A percentile compares a stretch with the other conserved stretches of the same genome.
These are phyloP conservation scores for Quambalaria eucalypti DNA, from an alignment of 1,284 basidiomycete species.

Conservation along the genomic window DNA sequence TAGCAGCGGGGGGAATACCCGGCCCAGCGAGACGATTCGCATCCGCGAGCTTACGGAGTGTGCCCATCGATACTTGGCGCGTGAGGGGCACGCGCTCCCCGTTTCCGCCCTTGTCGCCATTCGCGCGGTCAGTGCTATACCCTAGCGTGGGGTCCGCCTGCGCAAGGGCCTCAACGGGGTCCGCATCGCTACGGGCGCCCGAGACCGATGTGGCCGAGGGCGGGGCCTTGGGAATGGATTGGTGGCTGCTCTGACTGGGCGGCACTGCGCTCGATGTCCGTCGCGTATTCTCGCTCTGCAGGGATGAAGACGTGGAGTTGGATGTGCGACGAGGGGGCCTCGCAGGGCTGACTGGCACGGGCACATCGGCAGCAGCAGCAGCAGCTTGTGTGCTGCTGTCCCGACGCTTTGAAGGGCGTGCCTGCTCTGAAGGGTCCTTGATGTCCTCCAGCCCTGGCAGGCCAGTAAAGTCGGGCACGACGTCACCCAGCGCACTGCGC, in stretches of 20 bases:
- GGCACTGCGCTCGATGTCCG: too few species aligned
- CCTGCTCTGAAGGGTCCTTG: too few species aligned
- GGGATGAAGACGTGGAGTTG: too few species aligned
- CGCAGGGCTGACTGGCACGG: too few species aligned
- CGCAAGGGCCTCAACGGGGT: neutral
- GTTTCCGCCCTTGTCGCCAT: neutral
- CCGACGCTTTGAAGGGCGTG: too few species aligned
- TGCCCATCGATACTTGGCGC: conserved; percentile 3
- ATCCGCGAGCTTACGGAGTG: neutral
- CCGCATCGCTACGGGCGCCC: neutral
- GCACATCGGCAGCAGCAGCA: neutral
- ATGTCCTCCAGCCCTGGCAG: too few species aligned
- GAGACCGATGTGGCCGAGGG: neutral
- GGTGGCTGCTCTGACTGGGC: too few species aligned
- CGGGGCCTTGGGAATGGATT: too few species aligned
- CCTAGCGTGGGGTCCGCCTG: neutral
- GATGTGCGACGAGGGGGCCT: too few species aligned
- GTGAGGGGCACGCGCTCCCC: neutral
- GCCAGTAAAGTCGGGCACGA: neutral
- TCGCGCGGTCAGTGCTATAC: neutral
- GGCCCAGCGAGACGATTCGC: neutral
- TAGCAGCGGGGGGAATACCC: too few species aligned
- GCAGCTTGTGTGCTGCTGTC: neutral
- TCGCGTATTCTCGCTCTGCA: neutral
- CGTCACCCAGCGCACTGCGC: neutral